Conservation (phyloP, 2,329 filamentous ascomycete genomes). For the Diplodia corticola region DNA sequence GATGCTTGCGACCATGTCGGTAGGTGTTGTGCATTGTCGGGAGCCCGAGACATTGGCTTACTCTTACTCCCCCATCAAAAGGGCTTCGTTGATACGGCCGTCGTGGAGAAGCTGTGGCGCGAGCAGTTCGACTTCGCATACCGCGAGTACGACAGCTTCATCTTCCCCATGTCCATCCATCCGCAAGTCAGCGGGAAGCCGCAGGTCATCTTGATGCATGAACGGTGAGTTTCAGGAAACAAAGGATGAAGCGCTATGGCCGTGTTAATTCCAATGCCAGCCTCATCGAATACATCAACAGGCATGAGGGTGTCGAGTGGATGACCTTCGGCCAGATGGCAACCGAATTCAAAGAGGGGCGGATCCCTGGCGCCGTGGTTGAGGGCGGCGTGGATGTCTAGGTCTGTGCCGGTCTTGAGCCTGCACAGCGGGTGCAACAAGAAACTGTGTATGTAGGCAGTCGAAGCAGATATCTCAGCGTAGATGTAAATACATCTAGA, state of each 20-base stretch:
- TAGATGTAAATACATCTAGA: no score
- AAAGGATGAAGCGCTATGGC: neutral
- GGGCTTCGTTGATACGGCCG: conserved; percentile 46
- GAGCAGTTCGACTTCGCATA: conserved; percentile 51
- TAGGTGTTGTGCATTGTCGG: neutral
- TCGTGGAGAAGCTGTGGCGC: conserved; percentile 48
- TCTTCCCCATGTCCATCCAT: conserved; percentile 51
- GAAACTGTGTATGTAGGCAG: no score
- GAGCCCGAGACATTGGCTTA: no score
- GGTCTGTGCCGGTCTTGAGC: neutral
- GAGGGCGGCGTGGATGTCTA: conserved; percentile 33
- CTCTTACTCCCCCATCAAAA: conserved; percentile 30
- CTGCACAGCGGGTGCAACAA: no score
- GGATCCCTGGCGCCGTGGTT: conserved; percentile 35
- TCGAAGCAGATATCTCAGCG: no score
- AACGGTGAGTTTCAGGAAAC: conserved; percentile 29
- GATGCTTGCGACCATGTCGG: conserved; percentile 26
- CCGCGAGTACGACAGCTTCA: conserved; percentile 48
- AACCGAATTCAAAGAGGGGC: conserved; percentile 39
- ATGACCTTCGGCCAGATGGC: conserved; percentile 40
- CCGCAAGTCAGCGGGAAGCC: conserved; percentile 52
- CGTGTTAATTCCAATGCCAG: neutral
- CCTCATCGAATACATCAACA: conserved; percentile 49
- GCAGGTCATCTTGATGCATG: conserved; percentile 50
- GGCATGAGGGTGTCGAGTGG: conserved; percentile 48